These are phyloP conservation scores for Neophaeococcomyces mojaviensis DNA, from an alignment of 2,329 filamentous ascomycete species.

Conservation along the genomic window DNA sequence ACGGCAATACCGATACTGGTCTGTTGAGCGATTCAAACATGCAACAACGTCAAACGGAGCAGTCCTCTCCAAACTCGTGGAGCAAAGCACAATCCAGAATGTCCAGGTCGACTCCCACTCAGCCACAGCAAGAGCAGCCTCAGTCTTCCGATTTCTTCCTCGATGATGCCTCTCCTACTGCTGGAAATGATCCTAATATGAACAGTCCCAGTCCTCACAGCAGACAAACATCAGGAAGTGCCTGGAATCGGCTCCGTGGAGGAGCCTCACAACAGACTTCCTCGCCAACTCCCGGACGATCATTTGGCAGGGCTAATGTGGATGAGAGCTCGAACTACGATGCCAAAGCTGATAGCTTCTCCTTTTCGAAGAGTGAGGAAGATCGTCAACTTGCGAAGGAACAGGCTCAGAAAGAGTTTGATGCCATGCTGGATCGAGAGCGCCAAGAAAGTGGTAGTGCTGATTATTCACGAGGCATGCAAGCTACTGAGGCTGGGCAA, in stretches of 20 bases:
- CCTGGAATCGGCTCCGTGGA: conserved; percentile 18
- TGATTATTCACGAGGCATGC: conserved; percentile 13
- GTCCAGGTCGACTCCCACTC: not conserved
- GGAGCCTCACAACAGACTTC: conserved; percentile 2
- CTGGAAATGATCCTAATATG: conserved; percentile 16
- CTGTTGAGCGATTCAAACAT: conserved; percentile 9
- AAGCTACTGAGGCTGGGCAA: conserved; percentile 2
- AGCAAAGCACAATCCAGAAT: conserved; percentile 7
- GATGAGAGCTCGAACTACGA: conserved; percentile 5
- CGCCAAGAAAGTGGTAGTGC: conserved; percentile 22
- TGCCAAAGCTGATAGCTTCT: conserved; percentile 11
- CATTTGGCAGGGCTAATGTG: not conserved
- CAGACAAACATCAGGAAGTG: conserved; percentile 7
- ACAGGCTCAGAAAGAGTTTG: conserved; percentile 37
- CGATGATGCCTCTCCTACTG: conserved; percentile 22
- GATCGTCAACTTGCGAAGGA: conserved; percentile 28
- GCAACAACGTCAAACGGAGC: conserved; percentile 8
- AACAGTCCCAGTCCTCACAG: not conserved
- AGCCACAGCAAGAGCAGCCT: not conserved
- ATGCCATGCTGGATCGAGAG: conserved; percentile 36
- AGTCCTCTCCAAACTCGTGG: conserved; percentile 8
- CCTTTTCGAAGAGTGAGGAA: conserved; percentile 16
- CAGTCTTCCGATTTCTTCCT: conserved; percentile 15
- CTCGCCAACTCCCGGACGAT: not conserved
- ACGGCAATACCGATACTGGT: conserved; percentile 8